Conservation (phyloP, 2,329 filamentous ascomycete genomes). For the Colletotrichum siamense region DNA sequence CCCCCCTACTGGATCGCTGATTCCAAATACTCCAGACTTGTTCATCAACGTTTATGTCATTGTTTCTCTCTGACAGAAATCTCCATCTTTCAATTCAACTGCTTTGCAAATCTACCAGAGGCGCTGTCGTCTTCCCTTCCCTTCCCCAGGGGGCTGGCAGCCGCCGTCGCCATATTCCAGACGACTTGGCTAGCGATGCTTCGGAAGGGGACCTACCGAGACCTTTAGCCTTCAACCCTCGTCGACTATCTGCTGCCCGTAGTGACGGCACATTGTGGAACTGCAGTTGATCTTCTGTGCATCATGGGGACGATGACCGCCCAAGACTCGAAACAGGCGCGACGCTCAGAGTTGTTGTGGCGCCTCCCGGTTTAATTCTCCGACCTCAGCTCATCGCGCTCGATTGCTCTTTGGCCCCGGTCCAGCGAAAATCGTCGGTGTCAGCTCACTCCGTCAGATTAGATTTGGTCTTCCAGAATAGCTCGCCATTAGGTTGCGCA, state of each 20-base stretch:
- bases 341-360: background rate
- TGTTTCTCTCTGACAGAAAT: background rate
- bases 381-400: background rate
- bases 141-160: background rate
- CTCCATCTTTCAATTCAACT: background rate
- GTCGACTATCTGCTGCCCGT: background rate
- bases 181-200: background rate
- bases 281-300: background rate
- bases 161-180: background rate
- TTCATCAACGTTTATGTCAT: background rate
- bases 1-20: background rate
- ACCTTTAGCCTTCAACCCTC: background rate
- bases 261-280: background rate
- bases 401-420: background rate
- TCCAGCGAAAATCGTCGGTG: background rate
- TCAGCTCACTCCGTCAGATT: background rate
- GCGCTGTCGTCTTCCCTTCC: background rate
- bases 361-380: constrained; percentile 10
- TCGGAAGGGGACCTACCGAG: background rate
- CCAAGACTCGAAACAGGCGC: background rate
- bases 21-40: constrained; percentile 2
- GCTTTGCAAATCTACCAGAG: background rate
- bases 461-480: background rate
- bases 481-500: background rate
- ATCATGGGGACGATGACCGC: background rate